These are phyloP conservation scores for Trematosphaeria pertusa DNA, from an alignment of 2,329 filamentous ascomycete species.

Conservation along the genomic window DNA sequence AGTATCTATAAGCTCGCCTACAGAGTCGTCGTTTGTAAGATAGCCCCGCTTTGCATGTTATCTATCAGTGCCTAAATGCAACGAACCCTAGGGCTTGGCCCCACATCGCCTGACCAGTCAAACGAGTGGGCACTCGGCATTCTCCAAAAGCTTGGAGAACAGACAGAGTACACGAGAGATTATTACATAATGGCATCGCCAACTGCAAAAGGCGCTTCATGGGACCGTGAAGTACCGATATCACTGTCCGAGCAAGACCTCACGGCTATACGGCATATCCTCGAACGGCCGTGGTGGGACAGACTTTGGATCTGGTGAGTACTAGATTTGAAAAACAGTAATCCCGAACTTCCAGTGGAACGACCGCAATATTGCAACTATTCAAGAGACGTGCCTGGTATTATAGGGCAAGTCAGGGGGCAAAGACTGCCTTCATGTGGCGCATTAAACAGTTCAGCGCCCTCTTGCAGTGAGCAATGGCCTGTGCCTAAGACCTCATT, in stretches of 20 bases:
- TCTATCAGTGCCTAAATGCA: too few relatives aligned
- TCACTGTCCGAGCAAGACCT: not conserved
- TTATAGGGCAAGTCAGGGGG: too few relatives aligned
- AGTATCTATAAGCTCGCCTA: slow-evolving; percentile 6
- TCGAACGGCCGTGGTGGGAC: not conserved
- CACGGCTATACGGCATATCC: not conserved
- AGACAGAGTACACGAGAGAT: not conserved
- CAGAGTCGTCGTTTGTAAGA: slow-evolving; percentile 2
- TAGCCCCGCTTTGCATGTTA: too few relatives aligned
- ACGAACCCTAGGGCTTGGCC: too few relatives aligned
- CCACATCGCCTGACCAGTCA: not conserved
- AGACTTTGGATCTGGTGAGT: slow-evolving; percentile 3
- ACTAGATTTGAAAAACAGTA: not conserved
- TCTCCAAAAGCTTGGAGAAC: not conserved
- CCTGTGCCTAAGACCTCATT: too few relatives aligned
- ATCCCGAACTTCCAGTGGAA: too few relatives aligned
- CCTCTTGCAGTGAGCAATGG: too few relatives aligned
- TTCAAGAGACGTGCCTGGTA: too few relatives aligned
- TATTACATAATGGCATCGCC: not conserved
- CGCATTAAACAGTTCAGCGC: too few relatives aligned
- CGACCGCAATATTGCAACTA: too few relatives aligned
- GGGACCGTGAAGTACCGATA: not conserved
- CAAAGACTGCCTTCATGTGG: too few relatives aligned
- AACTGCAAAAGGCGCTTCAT: not conserved
- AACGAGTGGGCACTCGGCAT: not conserved